Base-by-base conservation (phyloP, 2,329 filamentous ascomycete species). In the Colletotrichum lindemuthianum region DNA sequence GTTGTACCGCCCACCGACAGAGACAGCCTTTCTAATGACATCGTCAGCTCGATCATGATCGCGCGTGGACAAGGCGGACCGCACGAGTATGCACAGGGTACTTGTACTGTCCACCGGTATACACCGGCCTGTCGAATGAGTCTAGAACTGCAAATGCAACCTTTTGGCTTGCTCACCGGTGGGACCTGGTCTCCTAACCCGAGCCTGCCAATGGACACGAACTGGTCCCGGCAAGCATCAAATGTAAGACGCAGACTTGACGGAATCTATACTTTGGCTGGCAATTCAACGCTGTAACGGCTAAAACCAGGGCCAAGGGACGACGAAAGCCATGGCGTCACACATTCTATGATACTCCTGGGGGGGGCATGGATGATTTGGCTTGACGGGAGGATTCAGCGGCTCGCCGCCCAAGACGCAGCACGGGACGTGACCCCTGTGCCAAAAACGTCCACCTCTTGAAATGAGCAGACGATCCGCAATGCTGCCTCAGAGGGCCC, bases 361-460 rank as follows among this genome's bases (percentile, higher is more conserved):
- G 37, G 36, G 51, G 37, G 36, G 11, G 51, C 63, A 65, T 65
- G 63, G 63, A 66, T 65, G 50, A 66, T 59, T 66, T 64, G 60
- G 60, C 59, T 65, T 52, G 37, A 58, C 63, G 59, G 63, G 63
- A 66, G 63, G 63, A 66, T 66, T 64, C 59, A 59, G 59, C 63
- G 54, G 58, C 54, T 64, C 60, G 60, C 39, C 60, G 47, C 47
- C 55, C 24, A 24, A 24, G 55, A 51, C 63, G 59, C 59, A 41
- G 37, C 44, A 37, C 54, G 51, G 41, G 41, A 45, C 45, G 61
- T 53, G 53, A 53, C 48, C 49, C 53, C 49, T 40, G 59, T 13
- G 48, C 47, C 37, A 32, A 59, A 64, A 45, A 65, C 57, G 34
- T 33, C 60, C 52, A 45, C 39, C 36, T 57, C 36, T 36, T 52